Conservation (phyloP, 1,139 yeast genomes). For the Saccharomycopsis hybrid region DNA sequence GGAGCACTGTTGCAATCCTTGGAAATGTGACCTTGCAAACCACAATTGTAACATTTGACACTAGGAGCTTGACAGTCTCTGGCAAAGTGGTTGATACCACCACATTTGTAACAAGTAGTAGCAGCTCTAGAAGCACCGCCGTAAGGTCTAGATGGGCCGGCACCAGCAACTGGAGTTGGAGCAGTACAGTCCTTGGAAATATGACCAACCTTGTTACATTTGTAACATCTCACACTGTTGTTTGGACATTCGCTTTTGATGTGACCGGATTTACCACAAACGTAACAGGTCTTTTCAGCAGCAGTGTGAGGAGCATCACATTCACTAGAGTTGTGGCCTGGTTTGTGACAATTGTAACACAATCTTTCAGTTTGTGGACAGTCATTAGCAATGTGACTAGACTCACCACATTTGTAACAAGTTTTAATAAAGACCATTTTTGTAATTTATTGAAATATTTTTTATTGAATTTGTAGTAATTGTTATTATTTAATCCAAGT, state of each 20-base stretch:
- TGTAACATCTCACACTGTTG: slow-evolving; percentile 47
- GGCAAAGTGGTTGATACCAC: slow-evolving; percentile 90
- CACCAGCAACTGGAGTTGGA: slow-evolving; percentile 30
- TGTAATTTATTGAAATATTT: too few species aligned
- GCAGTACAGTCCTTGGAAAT: slow-evolving; percentile 71
- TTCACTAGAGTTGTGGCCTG: slow-evolving; percentile 85
- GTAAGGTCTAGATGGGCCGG: slow-evolving; percentile 25
- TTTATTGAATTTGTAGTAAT: background rate
- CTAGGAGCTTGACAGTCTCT: slow-evolving; percentile 71
- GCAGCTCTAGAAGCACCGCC: slow-evolving; percentile 30
- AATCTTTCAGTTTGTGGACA: slow-evolving; percentile 79
- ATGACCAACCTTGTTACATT: slow-evolving; percentile 75
- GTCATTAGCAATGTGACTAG: slow-evolving; percentile 86
- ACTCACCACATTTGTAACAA: slow-evolving; percentile 88
- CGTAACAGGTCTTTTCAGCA: slow-evolving; percentile 80
- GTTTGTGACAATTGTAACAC: slow-evolving; percentile 88
- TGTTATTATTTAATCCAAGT: background rate
- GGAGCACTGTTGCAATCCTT: slow-evolving; percentile 55
- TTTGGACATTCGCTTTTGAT: slow-evolving; percentile 76
- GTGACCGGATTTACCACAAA: slow-evolving; percentile 76
- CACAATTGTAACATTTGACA: slow-evolving; percentile 88
- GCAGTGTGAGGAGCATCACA: slow-evolving; percentile 85
- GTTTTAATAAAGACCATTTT: slow-evolving; percentile 32
- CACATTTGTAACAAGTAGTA: slow-evolving; percentile 83
- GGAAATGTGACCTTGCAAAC: slow-evolving; percentile 77